Conservation (phyloP, 768 basidiomycete species). For the Royoungia palumana region DNA sequence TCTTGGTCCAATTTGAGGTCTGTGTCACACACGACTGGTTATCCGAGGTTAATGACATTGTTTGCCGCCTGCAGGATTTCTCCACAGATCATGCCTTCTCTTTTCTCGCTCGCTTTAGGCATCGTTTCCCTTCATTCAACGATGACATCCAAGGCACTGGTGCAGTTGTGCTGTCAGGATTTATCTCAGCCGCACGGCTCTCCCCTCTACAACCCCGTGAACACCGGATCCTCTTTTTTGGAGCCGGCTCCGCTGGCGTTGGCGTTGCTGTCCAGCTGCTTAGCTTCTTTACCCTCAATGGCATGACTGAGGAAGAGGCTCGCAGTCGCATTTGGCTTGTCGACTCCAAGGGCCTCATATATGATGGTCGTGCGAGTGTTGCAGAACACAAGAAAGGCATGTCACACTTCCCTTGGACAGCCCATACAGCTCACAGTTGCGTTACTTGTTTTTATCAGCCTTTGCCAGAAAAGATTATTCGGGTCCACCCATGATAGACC, state of each 20-base stretch:
- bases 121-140: conserved; percentile 79
- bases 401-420: conserved; percentile 19
- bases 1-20: conserved; percentile 84
- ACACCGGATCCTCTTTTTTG: conserved; percentile 89
- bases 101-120: conserved; percentile 73
- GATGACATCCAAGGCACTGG: conserved; percentile 93
- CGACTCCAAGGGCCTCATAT: conserved; percentile 86
- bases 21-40: conserved; percentile 2
- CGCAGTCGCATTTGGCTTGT: conserved; percentile 75
- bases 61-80: conserved; percentile 59
- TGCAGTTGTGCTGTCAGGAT: conserved; percentile 86
- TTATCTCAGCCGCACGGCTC: conserved; percentile 82
- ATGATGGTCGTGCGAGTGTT: conserved; percentile 63
- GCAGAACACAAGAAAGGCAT: conserved; percentile 82
- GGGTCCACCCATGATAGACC: conserved; percentile 69
- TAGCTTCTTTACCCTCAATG: conserved; percentile 84
- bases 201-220: conserved; percentile 61
- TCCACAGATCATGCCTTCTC: conserved; percentile 88
- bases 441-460: conserved; percentile 39
- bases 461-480: conserved; percentile 81
- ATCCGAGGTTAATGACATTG: too few relatives aligned
- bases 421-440: not conserved
- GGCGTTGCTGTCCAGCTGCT: conserved; percentile 87
- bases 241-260: conserved; percentile 89
- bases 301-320: conserved; percentile 74